Evolutionary conservation across 2,329 filamentous ascomycete species (phyloP), one percentile per base, ranked within the genome.

Genomic region (Tolypocladium guangdongense): DNA sequence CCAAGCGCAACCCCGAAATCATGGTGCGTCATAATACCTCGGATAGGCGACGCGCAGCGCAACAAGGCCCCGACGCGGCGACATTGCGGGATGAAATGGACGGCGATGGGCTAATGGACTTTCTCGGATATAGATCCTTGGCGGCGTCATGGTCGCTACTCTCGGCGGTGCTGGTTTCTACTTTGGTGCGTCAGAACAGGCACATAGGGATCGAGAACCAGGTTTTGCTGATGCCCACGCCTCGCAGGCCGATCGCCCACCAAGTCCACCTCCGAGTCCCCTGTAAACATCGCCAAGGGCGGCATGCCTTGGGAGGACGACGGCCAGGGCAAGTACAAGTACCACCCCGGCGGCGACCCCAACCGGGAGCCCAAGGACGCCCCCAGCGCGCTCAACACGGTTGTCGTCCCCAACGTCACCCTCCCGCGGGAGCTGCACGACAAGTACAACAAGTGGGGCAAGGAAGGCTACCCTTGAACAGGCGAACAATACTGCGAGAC

Each of bases 391-490:
- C 76, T 99, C 74, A 96, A 99, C 80, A 88, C 87, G 60, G 91
- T 96, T 63, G 86, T 99, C 68, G 80, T 99, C 53, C 93, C 93
- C 66, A 87, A 95, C 68, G 91, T 99, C 68, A 93, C 86, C 67
- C 78, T 97, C 63, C 91, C 93, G 68, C 90, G 87, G 89, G 81
- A 86, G 66, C 83, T 96, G 60, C 93, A 99, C 77, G 93, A 99
- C 64, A 87, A 87, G 77, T 97, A 87, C 84, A 99, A 99, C 88
- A 99, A 99, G 81, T 97, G 89, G 84, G 93, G 93, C 73, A 97
- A 97, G 84, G 93, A 97, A 63, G 91, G 90, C 63, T 97, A 87
- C 75, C 71, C 71, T 62, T 88, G 36, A 77, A 68, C 55, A 33
- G 32, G 41, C 24, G 24, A 24, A 24, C 4, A 37, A 39, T 18